Base-by-base conservation (phyloP, 2,329 filamentous ascomycete genomes). In the Fusarium sarcochroum region DNA sequence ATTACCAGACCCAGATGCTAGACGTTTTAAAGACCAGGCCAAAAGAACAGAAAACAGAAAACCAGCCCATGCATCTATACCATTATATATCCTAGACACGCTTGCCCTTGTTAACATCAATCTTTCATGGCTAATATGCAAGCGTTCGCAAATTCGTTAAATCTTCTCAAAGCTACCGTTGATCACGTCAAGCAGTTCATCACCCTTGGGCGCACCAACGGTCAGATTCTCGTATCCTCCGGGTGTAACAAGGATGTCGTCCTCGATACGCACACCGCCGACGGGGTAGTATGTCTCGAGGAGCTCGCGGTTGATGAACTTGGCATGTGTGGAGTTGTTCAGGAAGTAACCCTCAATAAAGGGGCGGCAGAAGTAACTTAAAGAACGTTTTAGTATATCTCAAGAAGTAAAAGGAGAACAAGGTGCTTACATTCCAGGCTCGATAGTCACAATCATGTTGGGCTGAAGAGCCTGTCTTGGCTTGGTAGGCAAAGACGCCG, bases 191-290 rank as follows among this genome's bases (percentile, higher is more conserved):
- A 94, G 81, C 72, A 94, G 80, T 75, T 93, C 90, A 52, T 91
- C 85, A 3, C 89, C 88, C 82, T 97, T 97, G 1, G 93, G 92
- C 30, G 91, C 91, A 18, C 67, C 69, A 2, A 86, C 86, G 2
- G 94, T 97, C 76, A 98, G 76, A 76, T 97, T 97, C 80, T 98
- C 94, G 73, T 89, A 89, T 0, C 94, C 94, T 23, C 87, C 83
- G 63, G 91, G 84, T 2, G 91, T 96, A 47, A 98, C 89, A 21
- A 96, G 83, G 38, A 98, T 86, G 77, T 95, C 93, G 76, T 98
- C 94, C 81, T 99, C 96, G 64, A 98, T 97, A 46, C 96, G 87
- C 25, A 97, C 93, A 34, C 96, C 96, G 17, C 95, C 96, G 1
- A 98, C 90, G 25, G 81, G 82, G 83, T 92, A 95, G 77, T 91